Percentiles rank a stretch among this genome's conserved stretches.
Evolutionary conservation across 1,284 basidiomycete genomes (phyloP).

Genomic region (Stygiomarasmius scandens): DNA sequence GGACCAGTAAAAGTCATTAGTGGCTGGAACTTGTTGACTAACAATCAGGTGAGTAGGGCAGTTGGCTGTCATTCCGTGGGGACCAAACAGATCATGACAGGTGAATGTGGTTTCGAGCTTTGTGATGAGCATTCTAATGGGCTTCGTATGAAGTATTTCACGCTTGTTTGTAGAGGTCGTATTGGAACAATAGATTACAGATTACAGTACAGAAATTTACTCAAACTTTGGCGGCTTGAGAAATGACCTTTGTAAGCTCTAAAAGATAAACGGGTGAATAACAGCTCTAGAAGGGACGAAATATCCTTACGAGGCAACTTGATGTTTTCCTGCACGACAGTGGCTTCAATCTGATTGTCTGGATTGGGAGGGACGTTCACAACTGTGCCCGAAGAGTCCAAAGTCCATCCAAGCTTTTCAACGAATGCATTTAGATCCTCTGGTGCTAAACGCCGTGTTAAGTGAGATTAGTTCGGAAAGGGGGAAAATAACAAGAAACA

Average conservation of each 20-base stretch:
- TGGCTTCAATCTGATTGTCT: constrained; percentile 95
- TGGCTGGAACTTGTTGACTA: constrained; percentile 74
- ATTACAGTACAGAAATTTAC: neutral
- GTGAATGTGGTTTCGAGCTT: constrained; percentile 17
- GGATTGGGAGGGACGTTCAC: constrained; percentile 83
- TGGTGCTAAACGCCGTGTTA: constrained; percentile 41
- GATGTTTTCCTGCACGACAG: constrained; percentile 90
- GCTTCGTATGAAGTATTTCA: constrained; percentile 6
- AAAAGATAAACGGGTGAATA: constrained; percentile 16
- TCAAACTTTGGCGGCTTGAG: constrained; percentile 58
- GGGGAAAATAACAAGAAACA: constrained; percentile 29
- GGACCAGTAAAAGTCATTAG: constrained; percentile 59
- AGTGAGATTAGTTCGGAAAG: constrained; percentile 13
- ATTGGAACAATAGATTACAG: too few relatives aligned
- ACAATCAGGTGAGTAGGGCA: constrained; percentile 66
- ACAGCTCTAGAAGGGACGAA: neutral
- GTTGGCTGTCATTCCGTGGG: neutral
- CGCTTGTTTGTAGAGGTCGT: too few relatives aligned
- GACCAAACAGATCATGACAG: constrained; percentile 3
- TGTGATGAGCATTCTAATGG: constrained; percentile 14
- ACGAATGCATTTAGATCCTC: constrained; percentile 67
- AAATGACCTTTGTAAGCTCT: constrained; percentile 87
- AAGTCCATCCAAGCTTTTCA: constrained; percentile 73
- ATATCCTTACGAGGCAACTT: constrained; percentile 77
- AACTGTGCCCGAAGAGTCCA: constrained; percentile 61